phyloP scores from a whole-genome alignment of 768 basidiomycete species.

The Termitomyces sp. region DNA sequence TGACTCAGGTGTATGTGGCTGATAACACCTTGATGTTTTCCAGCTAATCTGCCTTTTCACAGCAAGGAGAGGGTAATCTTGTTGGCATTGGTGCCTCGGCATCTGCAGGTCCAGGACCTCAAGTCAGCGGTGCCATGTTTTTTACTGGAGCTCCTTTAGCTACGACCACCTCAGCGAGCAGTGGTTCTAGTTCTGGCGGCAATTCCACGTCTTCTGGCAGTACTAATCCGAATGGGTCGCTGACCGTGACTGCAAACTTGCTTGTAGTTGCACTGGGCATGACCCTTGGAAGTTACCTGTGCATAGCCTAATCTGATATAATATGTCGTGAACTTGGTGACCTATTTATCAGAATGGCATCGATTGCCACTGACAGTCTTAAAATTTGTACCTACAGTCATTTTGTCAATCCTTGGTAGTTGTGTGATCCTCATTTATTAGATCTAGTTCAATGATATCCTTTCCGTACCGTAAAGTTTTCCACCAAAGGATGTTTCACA shows the following conservation, averaged over 20 bases:
- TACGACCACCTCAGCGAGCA: constrained; percentile 1
- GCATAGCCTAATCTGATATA: not conserved
- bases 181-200: not conserved
- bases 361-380: not conserved
- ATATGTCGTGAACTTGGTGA: too few relatives aligned
- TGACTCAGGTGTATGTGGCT: constrained; percentile 25
- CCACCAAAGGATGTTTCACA: not conserved
- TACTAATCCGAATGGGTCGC: not conserved
- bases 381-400: not conserved
- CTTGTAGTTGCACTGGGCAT: not conserved
- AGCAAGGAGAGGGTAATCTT: constrained; percentile 38
- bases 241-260: not conserved
- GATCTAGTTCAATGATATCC: not conserved
- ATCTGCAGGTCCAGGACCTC: constrained; percentile 33
- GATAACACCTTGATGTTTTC: not conserved
- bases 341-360: not conserved
- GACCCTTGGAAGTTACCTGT: not conserved
- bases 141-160: constrained; percentile 18
- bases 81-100: constrained; percentile 44
- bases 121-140: constrained; percentile 25
- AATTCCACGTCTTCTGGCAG: not conserved
- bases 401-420: not conserved
- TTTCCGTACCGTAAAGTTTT: not conserved
- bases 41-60: not conserved
- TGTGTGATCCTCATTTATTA: not conserved